phyloP scores from a whole-genome alignment of 1,284 basidiomycete genomes.

The Filobasidium uniguttulatum region DNA sequence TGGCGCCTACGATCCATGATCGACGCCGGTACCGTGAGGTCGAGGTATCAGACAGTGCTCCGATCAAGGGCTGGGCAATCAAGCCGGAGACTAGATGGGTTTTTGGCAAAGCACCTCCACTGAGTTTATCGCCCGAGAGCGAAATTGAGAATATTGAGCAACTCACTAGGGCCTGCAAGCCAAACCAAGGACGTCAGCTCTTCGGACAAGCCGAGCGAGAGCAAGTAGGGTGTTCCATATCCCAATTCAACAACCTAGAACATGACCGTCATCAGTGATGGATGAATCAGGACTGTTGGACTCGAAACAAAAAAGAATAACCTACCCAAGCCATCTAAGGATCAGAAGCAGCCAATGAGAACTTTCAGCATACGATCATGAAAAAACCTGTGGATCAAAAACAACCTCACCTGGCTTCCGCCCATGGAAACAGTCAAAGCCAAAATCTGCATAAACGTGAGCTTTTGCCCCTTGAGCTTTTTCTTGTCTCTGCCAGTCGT shows the following conservation, averaged over 20 bases:
- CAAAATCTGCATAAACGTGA: slow-evolving; percentile 36
- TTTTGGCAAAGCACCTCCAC: too few relatives aligned
- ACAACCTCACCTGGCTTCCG: slow-evolving; percentile 57
- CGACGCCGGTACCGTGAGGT: slow-evolving; percentile 72
- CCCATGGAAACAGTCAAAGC: slow-evolving; percentile 43
- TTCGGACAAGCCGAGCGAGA: slow-evolving; percentile 76
- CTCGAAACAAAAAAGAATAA: slow-evolving; percentile 2
- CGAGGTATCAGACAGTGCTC: slow-evolving; percentile 86
- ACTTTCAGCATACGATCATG: slow-evolving; percentile 66
- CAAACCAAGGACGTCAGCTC: slow-evolving; percentile 86
- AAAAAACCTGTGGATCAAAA: neutral
- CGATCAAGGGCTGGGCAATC: slow-evolving; percentile 88
- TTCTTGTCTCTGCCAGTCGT: slow-evolving; percentile 1
- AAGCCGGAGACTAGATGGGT: slow-evolving; percentile 54
- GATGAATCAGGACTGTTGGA: neutral
- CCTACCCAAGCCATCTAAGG: slow-evolving; percentile 33
- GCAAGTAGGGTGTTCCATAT: slow-evolving; percentile 86
- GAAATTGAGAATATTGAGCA: too few relatives aligned
- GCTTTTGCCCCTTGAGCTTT: slow-evolving; percentile 12
- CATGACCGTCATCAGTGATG: neutral
- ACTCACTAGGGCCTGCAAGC: slow-evolving; percentile 69
- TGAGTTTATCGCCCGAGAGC: neutral
- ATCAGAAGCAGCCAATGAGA: slow-evolving; percentile 67
- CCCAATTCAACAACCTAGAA: slow-evolving; percentile 39
- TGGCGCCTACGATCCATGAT: slow-evolving; percentile 77